phyloP scores from a whole-genome alignment of 1,139 yeast species.

The Blastobotrys illinoisensis region DNA sequence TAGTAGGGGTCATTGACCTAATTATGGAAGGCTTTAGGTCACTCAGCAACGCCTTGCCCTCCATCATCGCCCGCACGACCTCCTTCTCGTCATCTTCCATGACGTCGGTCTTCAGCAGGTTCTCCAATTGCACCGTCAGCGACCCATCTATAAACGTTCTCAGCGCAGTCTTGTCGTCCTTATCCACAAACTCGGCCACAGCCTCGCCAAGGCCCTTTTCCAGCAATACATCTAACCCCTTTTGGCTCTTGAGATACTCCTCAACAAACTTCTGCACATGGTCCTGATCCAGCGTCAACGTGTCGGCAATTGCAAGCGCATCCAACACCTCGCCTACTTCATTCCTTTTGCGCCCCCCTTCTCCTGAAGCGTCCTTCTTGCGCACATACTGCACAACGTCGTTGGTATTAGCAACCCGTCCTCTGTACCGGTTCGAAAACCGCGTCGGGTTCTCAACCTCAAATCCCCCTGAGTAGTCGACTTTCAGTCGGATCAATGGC shows the following conservation, averaged over 20 bases:
- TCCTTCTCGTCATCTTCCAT: constrained; percentile 30
- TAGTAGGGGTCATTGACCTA: neutral
- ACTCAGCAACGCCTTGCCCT: constrained; percentile 9
- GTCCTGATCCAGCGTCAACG: constrained; percentile 36
- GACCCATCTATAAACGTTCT: constrained; percentile 65
- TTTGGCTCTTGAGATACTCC: constrained; percentile 49
- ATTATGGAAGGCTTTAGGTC: neutral
- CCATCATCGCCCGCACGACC: constrained; percentile 13
- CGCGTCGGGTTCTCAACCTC: constrained; percentile 89
- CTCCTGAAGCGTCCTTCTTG: constrained; percentile 28
- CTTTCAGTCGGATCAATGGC: constrained; percentile 76
- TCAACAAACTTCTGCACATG: constrained; percentile 57
- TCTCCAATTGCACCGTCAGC: constrained; percentile 54
- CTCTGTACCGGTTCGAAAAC: constrained; percentile 86
- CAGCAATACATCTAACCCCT: constrained; percentile 65
- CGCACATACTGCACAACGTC: constrained; percentile 74
- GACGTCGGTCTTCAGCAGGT: constrained; percentile 41
- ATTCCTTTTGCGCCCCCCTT: neutral
- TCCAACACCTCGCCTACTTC: constrained; percentile 2
- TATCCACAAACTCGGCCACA: constrained; percentile 64
- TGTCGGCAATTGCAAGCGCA: constrained; percentile 8
- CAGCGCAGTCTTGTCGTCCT: constrained; percentile 73
- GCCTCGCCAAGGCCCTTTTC: constrained; percentile 74
- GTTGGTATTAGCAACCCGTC: constrained; percentile 81
- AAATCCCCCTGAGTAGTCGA: constrained; percentile 84